Evolutionary conservation across 2,329 filamentous ascomycete species (phyloP).

Genomic region (Apiospora rasikravindrae): DNA sequence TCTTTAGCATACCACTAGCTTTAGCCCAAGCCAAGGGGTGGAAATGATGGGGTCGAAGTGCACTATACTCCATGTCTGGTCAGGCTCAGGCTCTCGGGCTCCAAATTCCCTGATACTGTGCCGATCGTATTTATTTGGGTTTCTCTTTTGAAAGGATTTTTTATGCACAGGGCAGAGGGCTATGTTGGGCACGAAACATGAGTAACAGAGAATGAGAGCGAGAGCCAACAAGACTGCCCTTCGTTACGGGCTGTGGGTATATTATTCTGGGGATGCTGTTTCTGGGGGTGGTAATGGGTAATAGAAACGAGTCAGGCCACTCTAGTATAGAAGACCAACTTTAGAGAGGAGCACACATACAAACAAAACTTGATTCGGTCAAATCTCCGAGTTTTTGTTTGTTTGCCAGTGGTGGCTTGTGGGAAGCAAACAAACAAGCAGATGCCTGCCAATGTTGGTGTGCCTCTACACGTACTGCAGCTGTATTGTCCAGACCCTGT

Average conservation of each 20-base stretch:
- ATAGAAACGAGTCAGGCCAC: background rate
- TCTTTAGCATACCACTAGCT: background rate
- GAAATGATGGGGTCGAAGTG: background rate
- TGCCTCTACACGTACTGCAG: background rate
- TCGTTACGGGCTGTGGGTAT: background rate
- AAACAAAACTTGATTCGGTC: background rate
- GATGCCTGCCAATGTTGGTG: background rate
- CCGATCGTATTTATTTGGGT: background rate
- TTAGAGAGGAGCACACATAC: background rate
- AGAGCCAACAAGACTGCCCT: too few relatives aligned
- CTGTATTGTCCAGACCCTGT: background rate
- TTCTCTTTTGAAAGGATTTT: background rate
- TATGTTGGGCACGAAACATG: background rate
- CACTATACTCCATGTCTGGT: background rate
- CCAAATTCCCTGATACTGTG: background rate
- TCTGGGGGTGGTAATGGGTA: background rate
- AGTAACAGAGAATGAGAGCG: background rate
- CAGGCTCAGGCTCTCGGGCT: too few relatives aligned
- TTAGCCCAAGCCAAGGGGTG: background rate
- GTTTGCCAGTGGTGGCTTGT: background rate
- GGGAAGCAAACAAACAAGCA: background rate
- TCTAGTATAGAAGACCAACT: background rate
- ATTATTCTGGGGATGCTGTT: too few relatives aligned
- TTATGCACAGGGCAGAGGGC: background rate
- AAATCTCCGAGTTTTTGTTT: background rate